Evolutionary conservation across 2,329 filamentous ascomycete species (phyloP).

Genomic region (Aspergillus flavus): DNA sequence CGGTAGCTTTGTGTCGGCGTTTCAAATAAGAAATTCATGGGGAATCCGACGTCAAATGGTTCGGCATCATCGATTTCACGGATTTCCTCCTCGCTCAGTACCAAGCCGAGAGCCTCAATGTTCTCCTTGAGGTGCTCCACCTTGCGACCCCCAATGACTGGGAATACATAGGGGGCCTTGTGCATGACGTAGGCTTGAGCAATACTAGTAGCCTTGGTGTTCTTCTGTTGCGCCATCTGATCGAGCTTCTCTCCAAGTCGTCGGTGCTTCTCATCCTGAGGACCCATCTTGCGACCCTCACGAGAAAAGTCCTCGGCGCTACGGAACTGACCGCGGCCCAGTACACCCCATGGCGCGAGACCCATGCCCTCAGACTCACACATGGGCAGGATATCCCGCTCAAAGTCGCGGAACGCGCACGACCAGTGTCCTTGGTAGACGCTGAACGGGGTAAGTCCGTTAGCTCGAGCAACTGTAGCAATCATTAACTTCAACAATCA

Average conservation of each 20-base stretch:
- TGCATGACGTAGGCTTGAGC: slow-evolving; percentile 74
- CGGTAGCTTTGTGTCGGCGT: too few species aligned
- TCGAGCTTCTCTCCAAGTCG: not conserved
- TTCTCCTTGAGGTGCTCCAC: slow-evolving; percentile 70
- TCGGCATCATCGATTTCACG: slow-evolving; percentile 64
- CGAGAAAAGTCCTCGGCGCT: not conserved
- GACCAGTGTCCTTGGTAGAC: not conserved
- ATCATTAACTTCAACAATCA: not conserved
- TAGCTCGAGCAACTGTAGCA: not conserved
- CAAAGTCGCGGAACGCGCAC: not conserved
- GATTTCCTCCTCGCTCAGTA: slow-evolving; percentile 63
- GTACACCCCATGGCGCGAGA: not conserved
- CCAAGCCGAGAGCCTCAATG: slow-evolving; percentile 66
- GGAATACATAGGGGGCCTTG: slow-evolving; percentile 73
- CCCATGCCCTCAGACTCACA: not conserved
- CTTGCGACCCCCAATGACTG: slow-evolving; percentile 71
- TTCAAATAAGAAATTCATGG: slow-evolving; percentile 29
- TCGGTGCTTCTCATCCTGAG: not conserved
- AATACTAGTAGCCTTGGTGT: slow-evolving; percentile 52
- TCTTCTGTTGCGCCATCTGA: not conserved
- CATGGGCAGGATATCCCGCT: not conserved
- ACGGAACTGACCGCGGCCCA: not conserved
- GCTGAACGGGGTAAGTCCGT: not conserved
- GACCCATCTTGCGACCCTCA: not conserved
- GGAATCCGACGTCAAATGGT: slow-evolving; percentile 68